A percentile compares a stretch with the other conserved stretches of the same genome.
Evolutionary conservation across 2,329 filamentous ascomycete genomes (phyloP).

Genomic region (Aspergillus bombycis): DNA sequence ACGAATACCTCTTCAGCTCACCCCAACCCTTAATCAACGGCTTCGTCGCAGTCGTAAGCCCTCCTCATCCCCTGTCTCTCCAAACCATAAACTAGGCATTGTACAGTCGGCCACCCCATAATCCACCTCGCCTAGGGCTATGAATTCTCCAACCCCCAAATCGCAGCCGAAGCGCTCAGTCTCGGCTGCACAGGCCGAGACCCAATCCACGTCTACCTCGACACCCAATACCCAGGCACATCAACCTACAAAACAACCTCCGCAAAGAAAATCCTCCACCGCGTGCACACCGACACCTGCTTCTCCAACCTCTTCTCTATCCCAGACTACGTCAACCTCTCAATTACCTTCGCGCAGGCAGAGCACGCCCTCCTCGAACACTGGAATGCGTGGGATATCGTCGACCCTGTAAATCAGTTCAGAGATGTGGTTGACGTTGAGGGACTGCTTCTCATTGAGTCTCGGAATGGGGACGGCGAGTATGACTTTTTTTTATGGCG

Average conservation of each 20-base stretch:
- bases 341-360: neutral
- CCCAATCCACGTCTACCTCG: neutral
- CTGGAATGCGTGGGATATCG: neutral
- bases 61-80: neutral
- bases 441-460: neutral
- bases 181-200: conserved; percentile 10
- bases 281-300: neutral
- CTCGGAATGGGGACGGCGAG: neutral
- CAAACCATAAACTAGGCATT: neutral
- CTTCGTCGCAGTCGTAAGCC: neutral
- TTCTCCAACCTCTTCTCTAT: neutral
- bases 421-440: neutral
- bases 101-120: conserved; percentile 8
- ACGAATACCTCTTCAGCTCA: neutral
- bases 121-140: conserved; percentile 16
- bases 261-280: neutral
- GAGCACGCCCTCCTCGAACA: neutral
- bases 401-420: neutral
- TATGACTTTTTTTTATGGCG: neutral
- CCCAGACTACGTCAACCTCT: neutral
- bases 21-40: neutral
- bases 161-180: conserved; percentile 10
- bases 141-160: conserved; percentile 2
- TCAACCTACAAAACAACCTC: conserved; percentile 10
- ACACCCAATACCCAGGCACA: conserved; percentile 1